phyloP scores from a whole-genome alignment of 2,329 filamentous ascomycete species.

The Nakataea oryzae region DNA sequence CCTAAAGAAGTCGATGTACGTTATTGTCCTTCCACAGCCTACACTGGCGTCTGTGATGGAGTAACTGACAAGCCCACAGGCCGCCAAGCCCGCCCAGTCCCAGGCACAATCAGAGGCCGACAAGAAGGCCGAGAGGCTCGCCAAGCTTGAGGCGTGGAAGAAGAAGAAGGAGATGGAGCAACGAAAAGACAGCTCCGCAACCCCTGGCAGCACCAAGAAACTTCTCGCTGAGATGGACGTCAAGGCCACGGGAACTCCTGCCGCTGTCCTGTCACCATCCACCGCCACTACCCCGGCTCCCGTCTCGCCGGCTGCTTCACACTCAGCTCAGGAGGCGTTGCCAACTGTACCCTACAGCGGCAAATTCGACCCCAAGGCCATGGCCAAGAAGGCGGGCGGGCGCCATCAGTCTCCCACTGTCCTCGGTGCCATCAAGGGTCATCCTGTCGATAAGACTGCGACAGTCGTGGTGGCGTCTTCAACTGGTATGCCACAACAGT shows the following conservation, averaged over 20 bases:
- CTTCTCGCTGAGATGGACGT: constrained; percentile 66
- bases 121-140: constrained; percentile 70
- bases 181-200: constrained; percentile 59
- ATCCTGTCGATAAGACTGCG: constrained; percentile 22
- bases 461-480: constrained; percentile 1
- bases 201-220: constrained; percentile 53
- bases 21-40: constrained; percentile 7
- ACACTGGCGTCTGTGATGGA: background rate
- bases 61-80: constrained; percentile 24
- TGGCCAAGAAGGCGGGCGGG: constrained; percentile 66
- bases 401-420: constrained; percentile 44
- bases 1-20: constrained; percentile 48
- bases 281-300: constrained; percentile 38
- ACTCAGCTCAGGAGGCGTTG: constrained; percentile 34
- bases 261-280: constrained; percentile 18
- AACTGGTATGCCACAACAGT: background rate
- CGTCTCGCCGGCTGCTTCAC: constrained; percentile 34
- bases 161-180: constrained; percentile 74
- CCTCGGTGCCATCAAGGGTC: constrained; percentile 35
- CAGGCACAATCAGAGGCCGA: constrained; percentile 55
- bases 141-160: constrained; percentile 85
- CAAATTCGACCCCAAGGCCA: constrained; percentile 81
- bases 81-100: constrained; percentile 39
- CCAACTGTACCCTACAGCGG: constrained; percentile 55
- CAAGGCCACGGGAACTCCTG: constrained; percentile 41